Evolutionary conservation across 2,329 filamentous ascomycete genomes (phyloP), one percentile per base, ranked within the genome.

Genomic region (Pestalotiopsis sp.): DNA sequence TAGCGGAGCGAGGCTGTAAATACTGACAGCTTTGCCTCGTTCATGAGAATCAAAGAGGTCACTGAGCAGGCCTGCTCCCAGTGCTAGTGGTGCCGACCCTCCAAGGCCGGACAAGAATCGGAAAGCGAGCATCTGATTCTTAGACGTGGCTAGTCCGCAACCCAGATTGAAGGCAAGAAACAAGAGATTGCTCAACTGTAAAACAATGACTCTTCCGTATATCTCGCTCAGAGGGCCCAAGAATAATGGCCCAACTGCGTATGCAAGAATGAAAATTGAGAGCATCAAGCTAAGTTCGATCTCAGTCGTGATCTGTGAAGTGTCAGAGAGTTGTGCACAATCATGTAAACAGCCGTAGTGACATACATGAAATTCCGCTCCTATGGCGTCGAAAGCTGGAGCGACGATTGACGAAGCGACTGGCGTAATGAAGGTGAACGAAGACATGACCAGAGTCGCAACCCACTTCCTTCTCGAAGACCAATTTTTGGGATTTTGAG

Each of bases 81-180:
- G 5, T 6, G 27, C 58, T 3, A 60, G 80, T 9, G 83, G 82
- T 1, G 82, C 82, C 2, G 81, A 82, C 3, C 82, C 83, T 3
- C 81, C 83, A 0, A 85, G 68, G 4, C 85, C 85, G 69, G 81
- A 81, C 11, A 87, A 72, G 64, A 87, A 84, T 1, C 85, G 82
- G 71, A 86, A 87, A 3, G 82, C 78, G 14, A 87, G 77, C 70
- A 88, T 80, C 75, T 85, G 82, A 13, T 76, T 77, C 5, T 80
- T 79, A 14, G 76, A 84, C 1, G 69, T 79, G 0, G 83, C 77
- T 31, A 86, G 83, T 0, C 84, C 86, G 68, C 85, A 87, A 0
- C 81, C 84, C 5, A 84, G 84, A 61, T 88, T 88, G 72, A 87
- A 88, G 1, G 84, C 73, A 52, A 87, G 68, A 75, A 83, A 70